Evolutionary conservation across 208 protist species (phyloP).

Genomic region (Acanthamoeba royreba): DNA sequence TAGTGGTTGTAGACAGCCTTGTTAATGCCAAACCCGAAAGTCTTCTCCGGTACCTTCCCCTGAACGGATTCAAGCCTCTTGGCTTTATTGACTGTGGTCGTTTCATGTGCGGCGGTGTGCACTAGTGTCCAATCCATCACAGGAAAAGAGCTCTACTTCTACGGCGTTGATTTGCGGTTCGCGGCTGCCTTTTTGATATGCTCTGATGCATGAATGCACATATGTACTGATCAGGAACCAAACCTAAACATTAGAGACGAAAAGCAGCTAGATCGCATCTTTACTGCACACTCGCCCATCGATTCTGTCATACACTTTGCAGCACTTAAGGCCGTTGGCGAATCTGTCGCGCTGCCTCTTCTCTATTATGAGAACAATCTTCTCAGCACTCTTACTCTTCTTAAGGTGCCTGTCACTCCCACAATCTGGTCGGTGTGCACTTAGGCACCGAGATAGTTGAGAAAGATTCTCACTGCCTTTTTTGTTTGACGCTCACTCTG

Average conservation of each 20-base stretch:
- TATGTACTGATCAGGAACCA: background rate
- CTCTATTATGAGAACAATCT: slow-evolving; percentile 97
- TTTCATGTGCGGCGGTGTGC: background rate
- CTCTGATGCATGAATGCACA: background rate
- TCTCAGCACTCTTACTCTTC: slow-evolving; percentile 87
- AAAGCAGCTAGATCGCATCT: slow-evolving; percentile 85
- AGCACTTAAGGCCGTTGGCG: slow-evolving; percentile 89
- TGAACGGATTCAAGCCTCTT: background rate
- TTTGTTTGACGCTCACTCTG: background rate
- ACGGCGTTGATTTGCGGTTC: background rate
- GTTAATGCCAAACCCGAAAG: slow-evolving; percentile 75
- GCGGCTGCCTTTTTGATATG: background rate
- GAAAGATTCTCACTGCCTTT: background rate
- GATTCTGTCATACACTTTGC: slow-evolving; percentile 94
- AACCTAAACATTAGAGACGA: slow-evolving; percentile 66
- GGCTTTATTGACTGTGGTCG: background rate
- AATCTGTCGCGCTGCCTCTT: slow-evolving; percentile 88
- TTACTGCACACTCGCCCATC: slow-evolving; percentile 81
- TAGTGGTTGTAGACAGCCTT: slow-evolving; percentile 93
- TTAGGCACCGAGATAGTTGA: slow-evolving; percentile 30
- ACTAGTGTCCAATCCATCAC: background rate
- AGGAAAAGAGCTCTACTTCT: background rate
- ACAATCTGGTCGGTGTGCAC: slow-evolving; percentile 92
- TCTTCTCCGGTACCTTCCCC: background rate
- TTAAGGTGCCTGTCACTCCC: slow-evolving; percentile 86